Base-by-base conservation (phyloP, 805 yeast genomes). In the Isabelozyma rhagii region DNA sequence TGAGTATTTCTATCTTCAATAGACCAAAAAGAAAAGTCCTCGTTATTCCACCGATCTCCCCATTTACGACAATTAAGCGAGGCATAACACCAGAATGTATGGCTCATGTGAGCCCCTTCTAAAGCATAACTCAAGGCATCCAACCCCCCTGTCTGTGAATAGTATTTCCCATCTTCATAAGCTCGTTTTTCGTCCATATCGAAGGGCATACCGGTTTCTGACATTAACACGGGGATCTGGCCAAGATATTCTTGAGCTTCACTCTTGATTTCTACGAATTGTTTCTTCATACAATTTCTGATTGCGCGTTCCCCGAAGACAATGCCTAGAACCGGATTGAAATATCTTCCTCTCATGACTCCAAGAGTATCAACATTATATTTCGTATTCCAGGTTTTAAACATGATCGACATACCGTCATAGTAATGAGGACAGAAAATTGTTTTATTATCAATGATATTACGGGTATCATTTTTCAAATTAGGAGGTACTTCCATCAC, bases 201-300 rank as follows among this genome's bases (percentile, higher is more conserved):
- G 64, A 86, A 89, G 3, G 99, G 98, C 85, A 93, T 89, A 5
- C 99, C 99, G n/a, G 93, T 91, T 66, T 93, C 99, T 1, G 96
- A 82, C 77, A 94, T 84, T 18, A 93, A 68, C 8, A 87, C 79
- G 0, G 97, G 97, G 8, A 90, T 74, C 8, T 64, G 46, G 3
- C 97, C 97, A 38, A 92, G 66, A 29, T 78, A 64, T 4, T 75
- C 76, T 5, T 69, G 62, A 4, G 90, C 82, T 62, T 94, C 98
- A 17, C 64, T 60, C 47, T 77, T 79, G 71, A 93, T 79, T 50
- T 79, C 85, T n/a, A 63, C 57, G 50, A 93, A 71, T 67, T 93
- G 97, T 44, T 71, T 77, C 47, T 78, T 75, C 45, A 93, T 69
- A 51, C 90, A 86, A 52, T 82, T 85, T 43, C 96, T 72, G 44